Conservation (phyloP, 1,139 yeast species). For the Kodamaea sp. region DNA sequence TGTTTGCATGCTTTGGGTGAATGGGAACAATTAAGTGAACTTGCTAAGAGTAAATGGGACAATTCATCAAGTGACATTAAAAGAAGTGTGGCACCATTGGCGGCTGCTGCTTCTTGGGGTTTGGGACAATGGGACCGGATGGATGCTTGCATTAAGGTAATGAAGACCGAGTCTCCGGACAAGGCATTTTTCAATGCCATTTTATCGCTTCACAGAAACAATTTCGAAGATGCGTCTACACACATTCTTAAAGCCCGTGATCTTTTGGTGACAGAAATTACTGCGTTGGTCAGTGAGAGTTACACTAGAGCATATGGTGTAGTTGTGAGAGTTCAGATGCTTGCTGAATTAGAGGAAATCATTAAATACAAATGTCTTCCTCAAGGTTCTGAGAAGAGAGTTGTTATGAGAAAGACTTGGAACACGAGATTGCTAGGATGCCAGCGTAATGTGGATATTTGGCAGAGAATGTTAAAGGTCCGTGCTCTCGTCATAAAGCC, state of each 20-base stretch:
- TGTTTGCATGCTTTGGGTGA: constrained; percentile 97
- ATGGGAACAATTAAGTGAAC: constrained; percentile 89
- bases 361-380: constrained; percentile 85
- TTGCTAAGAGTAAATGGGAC: constrained; percentile 87
- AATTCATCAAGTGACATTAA: constrained; percentile 69
- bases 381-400: constrained; percentile 75
- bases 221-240: constrained; percentile 76
- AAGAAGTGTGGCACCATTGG: constrained; percentile 92
- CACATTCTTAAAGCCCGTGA: constrained; percentile 87
- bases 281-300: constrained; percentile 93
- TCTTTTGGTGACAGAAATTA: constrained; percentile 85
- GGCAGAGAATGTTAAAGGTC: constrained; percentile 96
- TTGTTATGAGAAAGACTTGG: constrained; percentile 88
- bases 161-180: constrained; percentile 92
- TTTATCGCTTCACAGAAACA: constrained; percentile 78
- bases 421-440: constrained; percentile 89
- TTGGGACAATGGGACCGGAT: constrained; percentile 95
- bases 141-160: constrained; percentile 86
- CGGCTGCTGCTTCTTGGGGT: constrained; percentile 99
- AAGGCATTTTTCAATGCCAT: constrained; percentile 93
- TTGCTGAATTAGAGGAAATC: constrained; percentile 94
- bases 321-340: constrained; percentile 94
- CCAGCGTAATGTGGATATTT: constrained; percentile 94
- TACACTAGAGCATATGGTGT: constrained; percentile 97
- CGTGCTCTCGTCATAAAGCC: constrained; percentile 93